Conservation (phyloP, 2,329 filamentous ascomycete genomes). For the Shiraia sp. region DNA sequence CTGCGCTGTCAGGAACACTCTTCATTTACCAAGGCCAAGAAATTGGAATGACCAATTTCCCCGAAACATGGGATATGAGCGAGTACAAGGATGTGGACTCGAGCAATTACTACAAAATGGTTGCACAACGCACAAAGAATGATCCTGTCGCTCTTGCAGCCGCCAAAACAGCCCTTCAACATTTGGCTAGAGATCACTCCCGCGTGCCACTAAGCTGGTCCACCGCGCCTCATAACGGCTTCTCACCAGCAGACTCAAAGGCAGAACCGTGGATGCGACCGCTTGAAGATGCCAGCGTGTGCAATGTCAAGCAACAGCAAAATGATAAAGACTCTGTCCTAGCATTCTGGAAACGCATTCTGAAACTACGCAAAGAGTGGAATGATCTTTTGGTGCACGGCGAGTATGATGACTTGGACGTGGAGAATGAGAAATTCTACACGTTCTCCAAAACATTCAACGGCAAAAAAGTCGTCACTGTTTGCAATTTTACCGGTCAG, state of each 20-base stretch:
- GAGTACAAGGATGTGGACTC: constrained; percentile 60
- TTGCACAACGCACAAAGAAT: constrained; percentile 26
- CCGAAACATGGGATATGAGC: constrained; percentile 47
- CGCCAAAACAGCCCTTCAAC: constrained; percentile 58
- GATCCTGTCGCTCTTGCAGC: constrained; percentile 47
- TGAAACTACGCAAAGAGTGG: constrained; percentile 60
- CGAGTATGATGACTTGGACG: constrained; percentile 57
- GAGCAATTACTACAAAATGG: constrained; percentile 55
- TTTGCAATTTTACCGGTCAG: constrained; percentile 42
- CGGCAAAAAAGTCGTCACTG: constrained; percentile 30
- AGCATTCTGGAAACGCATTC: constrained; percentile 63
- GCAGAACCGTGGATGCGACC: constrained; percentile 64
- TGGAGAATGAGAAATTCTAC: constrained; percentile 62
- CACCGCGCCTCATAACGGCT: constrained; percentile 60
- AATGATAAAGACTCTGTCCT: constrained; percentile 53
- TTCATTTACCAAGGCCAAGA: constrained; percentile 59
- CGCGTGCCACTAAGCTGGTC: constrained; percentile 73
- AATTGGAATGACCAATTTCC: constrained; percentile 56
- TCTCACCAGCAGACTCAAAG: constrained; percentile 52
- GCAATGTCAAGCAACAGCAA: constrained; percentile 63
- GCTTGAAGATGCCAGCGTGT: constrained; percentile 56
- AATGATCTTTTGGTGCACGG: constrained; percentile 66
- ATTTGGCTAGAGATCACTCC: constrained; percentile 67
- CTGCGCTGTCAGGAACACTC: constrained; percentile 53
- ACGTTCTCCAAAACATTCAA: constrained; percentile 43